Base-by-base conservation (phyloP, 2,329 filamentous ascomycete genomes). In the Sporothrix mexicana region DNA sequence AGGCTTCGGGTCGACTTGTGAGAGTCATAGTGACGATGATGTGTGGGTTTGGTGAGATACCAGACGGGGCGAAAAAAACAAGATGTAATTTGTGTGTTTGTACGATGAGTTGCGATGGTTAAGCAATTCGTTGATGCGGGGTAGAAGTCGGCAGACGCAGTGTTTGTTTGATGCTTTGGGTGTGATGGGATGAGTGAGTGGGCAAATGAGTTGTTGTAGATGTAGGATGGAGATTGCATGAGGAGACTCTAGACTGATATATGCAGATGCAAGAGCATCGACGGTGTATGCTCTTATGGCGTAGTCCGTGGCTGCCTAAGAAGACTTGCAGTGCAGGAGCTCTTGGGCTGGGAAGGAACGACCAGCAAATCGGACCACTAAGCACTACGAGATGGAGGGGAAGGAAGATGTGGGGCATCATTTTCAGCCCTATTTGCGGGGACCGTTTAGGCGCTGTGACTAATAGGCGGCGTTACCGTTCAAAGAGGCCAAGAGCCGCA, bases 371-470 rank as follows among this genome's bases (percentile, higher is more conserved):
- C 30, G 30, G 25, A 15, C 61, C 41, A 62, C 57, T 62, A 62
- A 62, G 20, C 20, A 3, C 57, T n/a, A n/a, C n/a, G n/a, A n/a
- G n/a, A 41, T 20, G 30, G 57, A 41, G 41, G 41, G 5, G 30
- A 51, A 25, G 20, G 20, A 55, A 23, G 51, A 20, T 55, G 61
- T 66, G 61, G 61, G 41, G 61, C 41, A 12, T 17, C 61, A 47
- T 47, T 47, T 23, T 66, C 61, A 66, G 61, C 61, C 61, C 61
- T 66, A 66, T 66, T 47, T 47, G 61, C 41, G 61, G 61, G 41
- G 61, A 45, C 41, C 1, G 10, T 66, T 17, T 9, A 25, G 7
- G 61, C 61, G 2, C 20, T 15, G 61, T 66, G 61, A 66, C 61
- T 25, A 66, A 25, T 66, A 15, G 1, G 61, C 20, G 41, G 20